Base-by-base conservation (phyloP, 495 filamentous ascomycete species). In the Stereocaulon alpinum region DNA sequence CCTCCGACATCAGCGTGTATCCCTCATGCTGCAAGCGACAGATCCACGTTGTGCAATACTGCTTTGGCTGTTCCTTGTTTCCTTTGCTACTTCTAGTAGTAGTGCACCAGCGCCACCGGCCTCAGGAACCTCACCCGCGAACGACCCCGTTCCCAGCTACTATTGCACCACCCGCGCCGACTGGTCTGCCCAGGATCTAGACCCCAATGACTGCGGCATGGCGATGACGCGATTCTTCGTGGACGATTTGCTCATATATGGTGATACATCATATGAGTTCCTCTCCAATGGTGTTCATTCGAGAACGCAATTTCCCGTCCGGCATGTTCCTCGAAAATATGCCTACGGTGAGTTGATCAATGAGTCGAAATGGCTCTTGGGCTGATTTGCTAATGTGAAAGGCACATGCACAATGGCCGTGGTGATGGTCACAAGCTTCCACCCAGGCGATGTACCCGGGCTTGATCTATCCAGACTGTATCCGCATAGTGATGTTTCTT, bases 321-420 rank as follows among this genome's bases (percentile, higher is more conserved):
- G 53, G 40, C 2, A 15, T 7, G 40, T 34, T 14, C 58, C 58
- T 12, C 40, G 20, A 49, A 60, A 54, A 22, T 54, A 42, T 24
- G 34, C 29, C 5, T 54, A 34, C 20, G 48, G 58, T 60, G 18
- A 37, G 48, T 51, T 9, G 6, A 37, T 17, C 7, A 50, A 6
- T 2, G 1, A 24, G 6, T 4, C 7, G 7, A 7, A 24, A 22
- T 7, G 18, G 5, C 0, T 30, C 43, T 5, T 14, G 10, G 15
- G 11, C 18, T 54, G 11, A 24, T 7, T 37, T 12, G 37, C 1
- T 17, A n/a, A 17, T 34, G n/a, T 24, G 15, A 17, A 24, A 60
- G 58, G 40, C 12, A 45, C 27, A 24, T 60, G 58, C 58, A 60
- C 58, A 7, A 44, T 60, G 40, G 49, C 48, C 9, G 32, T 60